Percentiles rank a stretch among this genome's conserved stretches.
Conservation (phyloP, 2,329 filamentous ascomycete genomes). For the Dactylellina parvicollis region DNA sequence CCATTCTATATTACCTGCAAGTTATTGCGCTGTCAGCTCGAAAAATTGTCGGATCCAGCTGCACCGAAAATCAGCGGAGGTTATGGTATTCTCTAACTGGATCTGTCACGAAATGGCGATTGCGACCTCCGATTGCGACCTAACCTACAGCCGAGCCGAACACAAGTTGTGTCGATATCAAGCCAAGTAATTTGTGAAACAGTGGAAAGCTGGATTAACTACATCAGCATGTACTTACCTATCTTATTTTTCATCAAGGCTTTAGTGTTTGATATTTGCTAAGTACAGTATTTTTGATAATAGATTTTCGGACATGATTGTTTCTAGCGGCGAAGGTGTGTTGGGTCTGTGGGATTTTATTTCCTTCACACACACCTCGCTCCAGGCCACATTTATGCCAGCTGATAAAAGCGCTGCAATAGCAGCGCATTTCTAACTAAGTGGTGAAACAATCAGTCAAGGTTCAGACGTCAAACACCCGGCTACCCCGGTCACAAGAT, state of each 20-base stretch:
- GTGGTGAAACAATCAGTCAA: neutral
- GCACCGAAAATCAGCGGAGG: slow-evolving; percentile 15
- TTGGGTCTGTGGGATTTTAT: slow-evolving; percentile 21
- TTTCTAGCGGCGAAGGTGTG: slow-evolving; percentile 1
- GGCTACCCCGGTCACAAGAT: slow-evolving; percentile 2
- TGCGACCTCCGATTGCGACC: slow-evolving; percentile 19
- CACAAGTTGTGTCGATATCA: slow-evolving; percentile 11
- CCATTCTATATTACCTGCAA: neutral
- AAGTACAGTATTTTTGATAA: neutral
- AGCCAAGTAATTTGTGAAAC: slow-evolving; percentile 16
- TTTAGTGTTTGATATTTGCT: neutral
- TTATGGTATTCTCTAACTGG: slow-evolving; percentile 23
- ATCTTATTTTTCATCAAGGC: slow-evolving; percentile 1
- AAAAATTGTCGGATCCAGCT: slow-evolving; percentile 10
- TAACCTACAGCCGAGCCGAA: slow-evolving; percentile 25
- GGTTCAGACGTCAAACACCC: slow-evolving; percentile 16
- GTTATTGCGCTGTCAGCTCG: slow-evolving; percentile 5
- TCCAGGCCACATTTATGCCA: neutral
- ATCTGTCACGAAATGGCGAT: neutral
- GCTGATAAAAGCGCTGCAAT: slow-evolving; percentile 1
- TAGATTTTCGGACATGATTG: neutral
- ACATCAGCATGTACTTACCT: slow-evolving; percentile 21
- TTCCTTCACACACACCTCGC: neutral
- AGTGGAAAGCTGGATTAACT: slow-evolving; percentile 11
- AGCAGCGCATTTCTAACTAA: neutral